Percentiles rank a stretch among this genome's conserved stretches.
These are phyloP conservation scores for Stropharia rugosoannulata DNA, from an alignment of 768 basidiomycete species.

Conservation along the genomic window DNA sequence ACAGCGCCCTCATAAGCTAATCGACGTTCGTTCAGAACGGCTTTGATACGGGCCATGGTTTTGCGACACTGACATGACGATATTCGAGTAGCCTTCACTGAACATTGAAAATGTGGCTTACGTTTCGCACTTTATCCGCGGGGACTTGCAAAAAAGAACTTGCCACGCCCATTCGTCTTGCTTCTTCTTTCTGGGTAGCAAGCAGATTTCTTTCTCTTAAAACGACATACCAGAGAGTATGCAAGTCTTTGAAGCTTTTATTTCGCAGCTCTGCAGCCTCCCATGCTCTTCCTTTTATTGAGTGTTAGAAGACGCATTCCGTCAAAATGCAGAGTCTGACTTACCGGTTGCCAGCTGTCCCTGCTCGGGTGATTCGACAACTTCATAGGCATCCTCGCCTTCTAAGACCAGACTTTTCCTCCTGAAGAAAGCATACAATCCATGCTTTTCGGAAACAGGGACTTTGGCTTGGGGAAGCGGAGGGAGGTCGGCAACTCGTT, in stretches of 20 bases:
- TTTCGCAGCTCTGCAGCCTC: constrained; percentile 79
- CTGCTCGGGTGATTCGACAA: constrained; percentile 32
- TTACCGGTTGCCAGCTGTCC: constrained; percentile 27
- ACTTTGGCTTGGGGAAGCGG: constrained; percentile 23
- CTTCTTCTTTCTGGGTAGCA: constrained; percentile 83
- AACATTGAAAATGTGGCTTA: constrained; percentile 23
- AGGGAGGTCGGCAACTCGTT: not conserved
- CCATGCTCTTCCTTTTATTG: constrained; percentile 80
- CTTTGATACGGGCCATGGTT: constrained; percentile 96
- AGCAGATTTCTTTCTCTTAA: constrained; percentile 88
- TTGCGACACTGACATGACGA: constrained; percentile 69
- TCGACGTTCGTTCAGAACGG: constrained; percentile 86
- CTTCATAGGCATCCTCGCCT: constrained; percentile 56
- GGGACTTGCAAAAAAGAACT: constrained; percentile 30
- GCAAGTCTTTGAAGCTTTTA: constrained; percentile 92
- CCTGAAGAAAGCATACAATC: constrained; percentile 77
- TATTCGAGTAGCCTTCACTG: constrained; percentile 4
- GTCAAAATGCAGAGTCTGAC: constrained; percentile 9
- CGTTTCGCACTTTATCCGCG: constrained; percentile 40
- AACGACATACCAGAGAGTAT: constrained; percentile 92
- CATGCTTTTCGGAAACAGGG: constrained; percentile 57
- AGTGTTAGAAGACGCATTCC: constrained; percentile 6
- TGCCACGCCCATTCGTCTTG: constrained; percentile 55
- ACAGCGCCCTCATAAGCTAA: constrained; percentile 77
- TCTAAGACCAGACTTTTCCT: constrained; percentile 41